phyloP scores from a whole-genome alignment of 805 yeast genomes.

The Yamadazyma scolyti region DNA sequence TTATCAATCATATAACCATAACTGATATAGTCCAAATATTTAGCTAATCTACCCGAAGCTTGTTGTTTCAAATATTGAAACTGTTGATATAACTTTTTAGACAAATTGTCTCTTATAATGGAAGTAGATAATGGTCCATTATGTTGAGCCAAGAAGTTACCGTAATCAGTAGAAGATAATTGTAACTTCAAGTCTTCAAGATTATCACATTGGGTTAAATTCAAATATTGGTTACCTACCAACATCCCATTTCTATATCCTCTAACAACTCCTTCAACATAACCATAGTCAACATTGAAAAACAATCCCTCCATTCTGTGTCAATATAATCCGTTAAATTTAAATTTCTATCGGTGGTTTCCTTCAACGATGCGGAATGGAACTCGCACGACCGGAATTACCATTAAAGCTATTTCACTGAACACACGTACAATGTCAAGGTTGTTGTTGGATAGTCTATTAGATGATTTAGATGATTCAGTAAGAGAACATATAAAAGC shows the following conservation, averaged over 20 bases:
- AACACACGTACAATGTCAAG: constrained; percentile 22
- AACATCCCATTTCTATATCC: constrained; percentile 88
- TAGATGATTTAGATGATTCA: constrained; percentile 22
- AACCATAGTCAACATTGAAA: constrained; percentile 88
- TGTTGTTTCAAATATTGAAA: constrained; percentile 83
- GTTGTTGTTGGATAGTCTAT: constrained; percentile 30
- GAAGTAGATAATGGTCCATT: constrained; percentile 83
- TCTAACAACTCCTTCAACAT: constrained; percentile 89
- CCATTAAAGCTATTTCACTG: not conserved
- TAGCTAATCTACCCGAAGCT: constrained; percentile 72
- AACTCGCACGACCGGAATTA: no score
- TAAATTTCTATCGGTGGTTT: no score
- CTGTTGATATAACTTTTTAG: constrained; percentile 71
- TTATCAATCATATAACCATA: constrained; percentile 99
- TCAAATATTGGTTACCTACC: constrained; percentile 76
- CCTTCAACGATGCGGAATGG: no score
- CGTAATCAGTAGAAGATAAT: constrained; percentile 93
- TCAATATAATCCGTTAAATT: no score
- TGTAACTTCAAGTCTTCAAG: constrained; percentile 93
- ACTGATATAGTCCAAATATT: constrained; percentile 87
- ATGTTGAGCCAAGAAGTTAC: constrained; percentile 79
- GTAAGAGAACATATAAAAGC: constrained; percentile 15
- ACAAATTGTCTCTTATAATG: constrained; percentile 76
- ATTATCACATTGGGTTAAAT: constrained; percentile 92
- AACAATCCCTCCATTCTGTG: constrained; percentile 81